Conservation (phyloP, 2,329 filamentous ascomycete genomes). For the Macrophomina tecta region DNA sequence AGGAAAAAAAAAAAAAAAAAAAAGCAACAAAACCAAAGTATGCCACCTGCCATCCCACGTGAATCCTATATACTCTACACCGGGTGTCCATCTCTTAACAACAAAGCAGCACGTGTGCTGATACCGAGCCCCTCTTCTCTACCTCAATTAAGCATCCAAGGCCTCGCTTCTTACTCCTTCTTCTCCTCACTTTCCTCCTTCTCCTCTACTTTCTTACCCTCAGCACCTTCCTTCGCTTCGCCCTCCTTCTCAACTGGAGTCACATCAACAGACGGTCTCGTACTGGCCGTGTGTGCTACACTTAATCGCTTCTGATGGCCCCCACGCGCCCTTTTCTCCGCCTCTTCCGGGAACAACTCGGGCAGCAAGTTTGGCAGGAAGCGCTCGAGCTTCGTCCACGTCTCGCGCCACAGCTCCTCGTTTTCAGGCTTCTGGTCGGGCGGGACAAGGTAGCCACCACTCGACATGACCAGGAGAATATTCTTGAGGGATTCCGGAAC, state of each 20-base stretch:
- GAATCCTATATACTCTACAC: slow-evolving; percentile 15
- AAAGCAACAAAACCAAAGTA: neutral
- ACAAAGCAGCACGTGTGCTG: neutral
- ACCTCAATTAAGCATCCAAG: neutral
- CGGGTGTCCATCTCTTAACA: neutral
- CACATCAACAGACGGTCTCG: slow-evolving; percentile 6
- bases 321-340: slow-evolving; percentile 28
- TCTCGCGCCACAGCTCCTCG: slow-evolving; percentile 65
- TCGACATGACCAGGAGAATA: slow-evolving; percentile 92
- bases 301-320: slow-evolving; percentile 7
- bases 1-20: neutral
- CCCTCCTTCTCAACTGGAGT: neutral
- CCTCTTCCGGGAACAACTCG: slow-evolving; percentile 63
- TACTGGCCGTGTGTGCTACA: neutral
- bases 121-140: neutral
- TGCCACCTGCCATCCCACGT: slow-evolving; percentile 2
- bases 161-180: neutral
- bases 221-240: neutral
- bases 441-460: slow-evolving; percentile 80
- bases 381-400: slow-evolving; percentile 63
- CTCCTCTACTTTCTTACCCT: neutral
- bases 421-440: slow-evolving; percentile 61
- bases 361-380: slow-evolving; percentile 65
- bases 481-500: slow-evolving; percentile 97
- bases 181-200: neutral